A percentile compares a stretch with the other conserved stretches of the same genome.
Evolutionary conservation across 768 basidiomycete genomes (phyloP).

Genomic region (Auricularia heimuer): DNA sequence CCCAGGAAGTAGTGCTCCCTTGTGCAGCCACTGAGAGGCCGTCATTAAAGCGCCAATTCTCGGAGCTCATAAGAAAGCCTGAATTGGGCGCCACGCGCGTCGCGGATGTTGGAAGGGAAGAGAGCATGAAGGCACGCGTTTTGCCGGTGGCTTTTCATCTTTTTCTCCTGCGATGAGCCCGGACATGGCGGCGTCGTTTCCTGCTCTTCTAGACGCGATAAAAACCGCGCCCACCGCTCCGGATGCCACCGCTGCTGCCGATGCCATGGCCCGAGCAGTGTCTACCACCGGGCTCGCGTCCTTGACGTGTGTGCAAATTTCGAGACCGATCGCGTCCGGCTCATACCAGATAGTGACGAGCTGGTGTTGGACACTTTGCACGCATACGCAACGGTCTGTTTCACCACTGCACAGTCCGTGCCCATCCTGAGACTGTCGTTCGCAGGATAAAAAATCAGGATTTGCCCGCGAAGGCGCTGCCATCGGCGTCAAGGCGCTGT

Average conservation of each 20-base stretch:
- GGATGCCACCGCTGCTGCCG: slow-evolving; percentile 82
- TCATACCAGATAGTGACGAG: slow-evolving; percentile 37
- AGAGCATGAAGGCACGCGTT: no score
- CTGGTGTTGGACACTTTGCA: slow-evolving; percentile 56
- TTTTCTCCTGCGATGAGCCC: no score
- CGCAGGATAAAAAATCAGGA: slow-evolving; percentile 68
- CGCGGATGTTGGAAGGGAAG: no score
- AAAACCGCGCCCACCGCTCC: slow-evolving; percentile 53
- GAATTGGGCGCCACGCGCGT: no score
- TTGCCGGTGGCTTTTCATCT: no score
- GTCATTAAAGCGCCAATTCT: no score
- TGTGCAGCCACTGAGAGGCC: no score
- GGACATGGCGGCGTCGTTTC: no score
- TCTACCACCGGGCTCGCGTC: slow-evolving; percentile 51
- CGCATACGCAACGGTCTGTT: slow-evolving; percentile 39
- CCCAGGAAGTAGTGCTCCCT: no score
- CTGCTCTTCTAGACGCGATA: slow-evolving; percentile 32
- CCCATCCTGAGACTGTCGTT: background rate
- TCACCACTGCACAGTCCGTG: background rate
- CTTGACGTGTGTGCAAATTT: slow-evolving; percentile 38
- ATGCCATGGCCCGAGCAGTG: slow-evolving; percentile 66
- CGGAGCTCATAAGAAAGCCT: no score
- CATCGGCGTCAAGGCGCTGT: slow-evolving; percentile 68
- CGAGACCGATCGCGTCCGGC: background rate
- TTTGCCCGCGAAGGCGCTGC: slow-evolving; percentile 83